Evolutionary conservation across 1,139 yeast species (phyloP), one percentile per base, ranked within the genome.

Genomic region (Yueomyces sp.): DNA sequence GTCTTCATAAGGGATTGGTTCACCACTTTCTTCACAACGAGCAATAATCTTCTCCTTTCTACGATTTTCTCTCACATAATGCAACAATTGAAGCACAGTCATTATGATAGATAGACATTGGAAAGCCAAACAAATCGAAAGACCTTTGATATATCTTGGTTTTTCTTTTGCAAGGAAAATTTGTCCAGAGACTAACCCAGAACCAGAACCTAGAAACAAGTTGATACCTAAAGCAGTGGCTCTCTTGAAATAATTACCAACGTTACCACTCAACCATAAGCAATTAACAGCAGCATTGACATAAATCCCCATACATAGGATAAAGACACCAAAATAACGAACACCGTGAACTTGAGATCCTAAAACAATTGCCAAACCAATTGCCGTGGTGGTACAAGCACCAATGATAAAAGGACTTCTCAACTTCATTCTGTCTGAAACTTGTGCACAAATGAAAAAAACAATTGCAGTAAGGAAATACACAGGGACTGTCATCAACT

Each of bases 81-180:
- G 52, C 31, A 58, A 55, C 45, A 69, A 67, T 60, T 81, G 81
- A 11, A 64, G 55, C 5, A 66, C 27, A 27, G 73, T 65, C 45
- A 69, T 51, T 2, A 73, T 42, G 40, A 80, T 66, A 2, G 84
- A 67, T 48, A 82, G 65, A 2, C 67, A 64, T 30, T 73, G 67
- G 44, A 75, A 70, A 0, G 78, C 78, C 39, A 76, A 60, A 38
- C 75, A 70, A 40, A 83, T 62, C 42, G 77, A 64, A 32, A 63
- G 44, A 34, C 68, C 70, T 48, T 59, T 66, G 51, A 46, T 46
- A 43, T 57, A 64, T 41, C 59, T 50, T 41, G 67, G 67, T 32
- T 62, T 62, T 3, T 60, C 57, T 3, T 51, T 46, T 0, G 61
- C 50, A 6, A 59, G 46, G 45, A 60, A 64, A 12, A 70, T 65